Base-by-base conservation (phyloP, 106 monocot genomes). In the Alisma plantagoaquatica region DNA sequence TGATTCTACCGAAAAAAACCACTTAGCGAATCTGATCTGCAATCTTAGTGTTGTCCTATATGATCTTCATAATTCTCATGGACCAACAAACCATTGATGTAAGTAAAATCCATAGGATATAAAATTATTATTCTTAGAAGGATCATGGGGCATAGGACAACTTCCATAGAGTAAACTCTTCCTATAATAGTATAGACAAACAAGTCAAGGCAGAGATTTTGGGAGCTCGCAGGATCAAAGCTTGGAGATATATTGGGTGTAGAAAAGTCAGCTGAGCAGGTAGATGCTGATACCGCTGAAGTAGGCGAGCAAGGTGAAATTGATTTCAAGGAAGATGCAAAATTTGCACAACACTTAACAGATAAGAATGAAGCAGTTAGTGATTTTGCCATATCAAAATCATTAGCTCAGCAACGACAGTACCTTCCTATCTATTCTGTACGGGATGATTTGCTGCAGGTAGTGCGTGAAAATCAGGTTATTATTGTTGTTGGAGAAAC, bases 371-470 rank as follows among this genome's bases (percentile, higher is more conserved):
- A 84, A 77, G 89, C 89, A 44, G 89, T 84, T 2, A 90, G 89
- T 69, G 89, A 90, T 23, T 90, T 90, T 71, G 89, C 89, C 21
- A 83, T 60, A 58, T 80, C 89, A 59, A 90, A 84, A 71, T 80
- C 89, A 18, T 27, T 90, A 57, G 30, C 73, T 54, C 73, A 90
- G 50, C 89, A 90, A 49, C 68, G 89, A 46, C 79, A 90, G 32
- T 90, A 90, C 67, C 89, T 90, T 43, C 89, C 89, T 17, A 90
- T 90, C 67, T 90, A 51, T 68, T 84, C 89, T 56, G 77, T 90
- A 2, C 83, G 89, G 15, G 83, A 90, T 43, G 89, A 90, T n/a
- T 51, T 90, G 54, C 58, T 90, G 53, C 83, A 90, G 89, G 89
- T 84, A n/a, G n/a, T n/a, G n/a, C n/a, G n/a, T n/a, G n/a, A n/a